Evolutionary conservation across 2,329 filamentous ascomycete genomes (phyloP).

Genomic region (Zarea fungicola): DNA sequence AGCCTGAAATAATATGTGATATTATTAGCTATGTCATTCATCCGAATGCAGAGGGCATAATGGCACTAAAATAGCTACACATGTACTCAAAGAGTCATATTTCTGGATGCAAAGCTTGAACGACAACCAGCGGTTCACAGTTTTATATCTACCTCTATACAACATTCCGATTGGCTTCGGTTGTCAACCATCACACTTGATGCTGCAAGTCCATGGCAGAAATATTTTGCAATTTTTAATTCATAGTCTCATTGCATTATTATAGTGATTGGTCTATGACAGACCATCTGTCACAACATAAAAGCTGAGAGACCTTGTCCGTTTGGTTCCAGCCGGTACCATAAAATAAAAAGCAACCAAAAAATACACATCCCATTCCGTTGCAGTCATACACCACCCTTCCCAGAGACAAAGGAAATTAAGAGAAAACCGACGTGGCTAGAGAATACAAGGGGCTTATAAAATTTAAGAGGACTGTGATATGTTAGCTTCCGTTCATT

Average conservation of each 20-base stretch:
- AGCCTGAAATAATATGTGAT: too few relatives aligned
- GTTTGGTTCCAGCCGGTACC: slow-evolving; percentile 29
- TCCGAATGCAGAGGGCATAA: too few relatives aligned
- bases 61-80: too few relatives aligned
- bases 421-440: slow-evolving; percentile 27
- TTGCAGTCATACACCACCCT: slow-evolving; percentile 39
- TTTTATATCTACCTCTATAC: too few relatives aligned
- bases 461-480: slow-evolving; percentile 12
- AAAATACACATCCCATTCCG: slow-evolving; percentile 34
- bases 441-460: slow-evolving; percentile 17
- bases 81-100: too few relatives aligned
- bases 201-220: slow-evolving; percentile 8
- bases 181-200: too few relatives aligned
- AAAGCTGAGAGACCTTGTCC: slow-evolving; percentile 26
- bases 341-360: slow-evolving; percentile 23
- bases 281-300: slow-evolving; percentile 11
- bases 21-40: neutral
- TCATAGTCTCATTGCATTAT: slow-evolving; percentile 13
- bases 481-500: neutral
- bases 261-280: slow-evolving; percentile 8
- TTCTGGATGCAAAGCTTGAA: neutral
- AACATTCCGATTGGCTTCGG: too few relatives aligned
- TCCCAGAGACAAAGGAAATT: slow-evolving; percentile 26
- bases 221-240: too few relatives aligned
- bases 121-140: neutral